Percentiles rank a stretch among this genome's conserved stretches.
These are phyloP conservation scores for Aspergillus avenaceus DNA, from an alignment of 495 filamentous ascomycete species.

Conservation along the genomic window DNA sequence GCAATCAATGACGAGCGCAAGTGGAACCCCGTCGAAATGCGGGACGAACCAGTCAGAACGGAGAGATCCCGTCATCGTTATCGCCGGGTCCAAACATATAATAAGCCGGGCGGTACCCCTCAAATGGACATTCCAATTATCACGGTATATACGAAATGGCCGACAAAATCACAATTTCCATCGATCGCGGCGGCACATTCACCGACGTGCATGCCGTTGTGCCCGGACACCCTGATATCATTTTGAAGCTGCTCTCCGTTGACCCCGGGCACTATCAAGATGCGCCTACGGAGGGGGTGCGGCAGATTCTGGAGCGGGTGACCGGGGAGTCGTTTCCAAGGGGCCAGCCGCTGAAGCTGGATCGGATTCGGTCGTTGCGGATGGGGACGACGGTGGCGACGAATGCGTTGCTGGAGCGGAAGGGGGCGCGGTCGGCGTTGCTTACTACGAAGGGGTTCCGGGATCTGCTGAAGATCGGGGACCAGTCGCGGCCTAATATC, in stretches of 20 bases:
- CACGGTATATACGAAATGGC: too few species aligned
- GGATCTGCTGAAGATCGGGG: conserved; percentile 85
- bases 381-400: conserved; percentile 92
- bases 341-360: conserved; percentile 78
- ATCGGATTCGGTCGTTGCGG: conserved; percentile 74
- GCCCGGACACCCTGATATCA: conserved; percentile 59
- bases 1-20: not conserved
- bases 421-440: conserved; percentile 87
- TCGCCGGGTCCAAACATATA: not conserved
- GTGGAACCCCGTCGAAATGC: not conserved
- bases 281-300: conserved; percentile 87
- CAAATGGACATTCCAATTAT: too few species aligned
- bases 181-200: conserved; percentile 62
- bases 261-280: conserved; percentile 86
- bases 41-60: not conserved
- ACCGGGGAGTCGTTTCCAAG: conserved; percentile 70
- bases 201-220: conserved; percentile 58
- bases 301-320: conserved; percentile 82
- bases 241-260: conserved; percentile 87
- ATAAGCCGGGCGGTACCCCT: not conserved
- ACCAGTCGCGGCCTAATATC: conserved; percentile 78
- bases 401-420: conserved; percentile 88
- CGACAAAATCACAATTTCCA: conserved; percentile 39
- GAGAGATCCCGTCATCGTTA: not conserved
- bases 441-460: conserved; percentile 91